Conservation (phyloP, 768 basidiomycete species). For the Lactarius hatsudake region DNA sequence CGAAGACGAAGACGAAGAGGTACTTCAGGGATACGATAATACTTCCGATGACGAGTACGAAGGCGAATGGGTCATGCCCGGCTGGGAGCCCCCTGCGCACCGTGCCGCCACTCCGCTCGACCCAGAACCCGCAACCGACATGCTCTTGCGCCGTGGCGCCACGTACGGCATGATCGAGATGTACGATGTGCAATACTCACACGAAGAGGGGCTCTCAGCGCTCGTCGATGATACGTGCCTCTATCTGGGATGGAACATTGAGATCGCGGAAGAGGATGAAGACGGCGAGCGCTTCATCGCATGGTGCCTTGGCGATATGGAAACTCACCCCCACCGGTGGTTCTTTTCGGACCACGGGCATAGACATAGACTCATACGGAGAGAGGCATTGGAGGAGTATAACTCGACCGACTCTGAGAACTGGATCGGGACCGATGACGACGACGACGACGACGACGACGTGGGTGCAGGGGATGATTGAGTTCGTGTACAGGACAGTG, state of each 20-base stretch:
- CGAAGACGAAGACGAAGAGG: constrained; percentile 29
- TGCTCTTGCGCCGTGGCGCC: constrained; percentile 58
- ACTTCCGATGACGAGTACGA: constrained; percentile 40
- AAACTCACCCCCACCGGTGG: constrained; percentile 45
- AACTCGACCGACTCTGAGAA: constrained; percentile 22
- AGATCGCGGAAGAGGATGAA: constrained; percentile 43
- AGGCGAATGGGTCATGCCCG: constrained; percentile 44
- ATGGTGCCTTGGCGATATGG: constrained; percentile 41
- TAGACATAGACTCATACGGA: constrained; percentile 22
- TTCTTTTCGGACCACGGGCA: constrained; percentile 31
- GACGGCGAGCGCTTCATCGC: constrained; percentile 42
- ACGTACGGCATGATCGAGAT: constrained; percentile 54
- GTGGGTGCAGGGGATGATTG: constrained; percentile 2
- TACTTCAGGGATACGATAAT: constrained; percentile 35
- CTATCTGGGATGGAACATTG: constrained; percentile 69
- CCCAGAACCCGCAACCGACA: constrained; percentile 36
- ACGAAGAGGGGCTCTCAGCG: constrained; percentile 52
- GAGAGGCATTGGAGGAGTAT: constrained; percentile 21
- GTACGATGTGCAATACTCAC: constrained; percentile 55
- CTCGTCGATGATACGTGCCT: constrained; percentile 42
- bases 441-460: constrained; percentile 14
- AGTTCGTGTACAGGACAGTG: background rate
- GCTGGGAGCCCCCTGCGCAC: constrained; percentile 59
- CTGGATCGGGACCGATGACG: constrained; percentile 20
- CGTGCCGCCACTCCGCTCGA: constrained; percentile 37